Evolutionary conservation across 805 yeast genomes (phyloP).

Genomic region (Deakozyma indianensis): DNA sequence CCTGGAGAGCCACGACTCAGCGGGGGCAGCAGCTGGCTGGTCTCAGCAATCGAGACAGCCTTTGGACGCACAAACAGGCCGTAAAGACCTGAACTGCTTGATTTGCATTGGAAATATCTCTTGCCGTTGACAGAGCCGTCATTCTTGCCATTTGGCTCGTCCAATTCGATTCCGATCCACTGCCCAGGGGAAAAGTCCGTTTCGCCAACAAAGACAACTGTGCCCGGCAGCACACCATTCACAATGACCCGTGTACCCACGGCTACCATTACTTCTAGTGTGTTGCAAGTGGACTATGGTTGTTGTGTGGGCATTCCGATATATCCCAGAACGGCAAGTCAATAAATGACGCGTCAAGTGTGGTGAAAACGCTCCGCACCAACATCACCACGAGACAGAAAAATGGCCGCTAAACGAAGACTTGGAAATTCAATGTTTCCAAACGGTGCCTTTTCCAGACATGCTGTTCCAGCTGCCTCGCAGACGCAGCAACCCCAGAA

Average conservation of each 20-base stretch:
- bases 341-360: no score
- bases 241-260: background rate
- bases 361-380: no score
- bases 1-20: background rate
- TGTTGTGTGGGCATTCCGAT: no score
- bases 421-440: background rate
- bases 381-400: no score
- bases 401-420: background rate
- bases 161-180: conserved; percentile 82
- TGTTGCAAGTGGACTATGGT: no score
- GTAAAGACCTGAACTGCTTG: conserved; percentile 20
- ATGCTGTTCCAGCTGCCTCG: background rate
- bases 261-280: background rate
- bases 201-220: conserved; percentile 54
- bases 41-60: conserved; percentile 48
- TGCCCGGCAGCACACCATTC: conserved; percentile 29
- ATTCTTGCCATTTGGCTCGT: conserved; percentile 77
- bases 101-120: conserved; percentile 39
- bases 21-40: conserved; percentile 6
- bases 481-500: conserved; percentile 1
- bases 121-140: conserved; percentile 58
- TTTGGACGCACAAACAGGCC: conserved; percentile 71
- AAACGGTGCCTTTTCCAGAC: background rate
- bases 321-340: no score
- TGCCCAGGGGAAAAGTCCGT: conserved; percentile 29